Base-by-base conservation (phyloP, 139 green algal species). In the Zygnema circumcarinatum region DNA sequence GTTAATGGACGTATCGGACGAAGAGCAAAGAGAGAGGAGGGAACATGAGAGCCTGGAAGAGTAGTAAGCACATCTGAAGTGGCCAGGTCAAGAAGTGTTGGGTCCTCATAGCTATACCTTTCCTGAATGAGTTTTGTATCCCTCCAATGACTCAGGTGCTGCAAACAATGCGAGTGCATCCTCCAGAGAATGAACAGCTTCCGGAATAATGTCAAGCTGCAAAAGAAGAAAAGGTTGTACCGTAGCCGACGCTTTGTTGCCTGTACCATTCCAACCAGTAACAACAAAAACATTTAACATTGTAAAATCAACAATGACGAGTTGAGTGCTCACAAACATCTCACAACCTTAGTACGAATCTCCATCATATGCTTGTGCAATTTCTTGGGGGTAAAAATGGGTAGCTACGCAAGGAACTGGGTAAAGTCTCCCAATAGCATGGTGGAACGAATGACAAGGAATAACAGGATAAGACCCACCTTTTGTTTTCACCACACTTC, bases 221-320 rank as follows among this genome's bases (percentile, higher is more conserved):
- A 91, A 56, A 47, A 90, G 7, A n/a, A 67, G 38, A 78, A 91
- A 91, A 35, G 87, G 87, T 76, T 91, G 83, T 47, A 91, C 82
- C 22, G 83, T 91, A 3, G 87, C 87, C 47, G 82, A 90, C 25
- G 87, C 33, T 82, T 91, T 91, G 62, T 35, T 83, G 25, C 85
- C 85, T 90, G 85, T 32, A 56, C 54, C 25, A 72, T 62, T 62
- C 7, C 7, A 62, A 7, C 47, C 47, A 62, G 47, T 25, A 62
- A 62, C 47, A 7, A 62, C 47, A 62, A 62, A 62, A 62, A 62
- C 7, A 62, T 62, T 16, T 25, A 7, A 41, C 3, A 78, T 11
- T 11, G 7, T 11, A 78, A 78, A 78, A 47, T 29, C 29, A n/a
- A 72, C 56, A 72, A 35, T n/a, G n/a, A 72, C 29, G n/a, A 72